These are phyloP conservation scores for Aspergillus terreus DNA, from an alignment of 2,329 filamentous ascomycete genomes.

Conservation along the genomic window DNA sequence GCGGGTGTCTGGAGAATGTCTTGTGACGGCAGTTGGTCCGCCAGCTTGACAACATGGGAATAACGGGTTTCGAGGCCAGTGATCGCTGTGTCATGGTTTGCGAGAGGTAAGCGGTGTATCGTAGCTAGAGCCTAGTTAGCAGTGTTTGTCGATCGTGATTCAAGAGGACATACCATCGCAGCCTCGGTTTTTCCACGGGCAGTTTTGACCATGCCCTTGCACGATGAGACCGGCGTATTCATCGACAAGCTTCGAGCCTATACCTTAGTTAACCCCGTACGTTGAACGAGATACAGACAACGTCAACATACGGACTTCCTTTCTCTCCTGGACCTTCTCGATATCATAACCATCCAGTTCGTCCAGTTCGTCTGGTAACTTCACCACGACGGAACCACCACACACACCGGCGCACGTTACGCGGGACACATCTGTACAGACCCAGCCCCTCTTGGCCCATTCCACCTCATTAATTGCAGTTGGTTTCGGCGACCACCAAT, in stretches of 20 bases:
- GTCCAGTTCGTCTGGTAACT: constrained; percentile 65
- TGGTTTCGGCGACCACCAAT: constrained; percentile 91
- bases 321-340: constrained; percentile 40
- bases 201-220: constrained; percentile 72
- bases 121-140: constrained; percentile 46
- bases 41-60: constrained; percentile 46
- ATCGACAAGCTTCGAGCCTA: constrained; percentile 65
- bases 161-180: constrained; percentile 65
- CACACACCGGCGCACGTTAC: constrained; percentile 80
- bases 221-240: constrained; percentile 72
- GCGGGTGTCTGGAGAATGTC: constrained; percentile 30
- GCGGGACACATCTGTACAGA: constrained; percentile 76
- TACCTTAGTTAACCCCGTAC: background rate
- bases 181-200: constrained; percentile 81
- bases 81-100: constrained; percentile 59
- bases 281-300: background rate
- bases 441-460: constrained; percentile 93
- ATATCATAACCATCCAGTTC: constrained; percentile 45
- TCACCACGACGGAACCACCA: constrained; percentile 77
- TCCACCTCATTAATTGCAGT: constrained; percentile 80
- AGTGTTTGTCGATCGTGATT: background rate
- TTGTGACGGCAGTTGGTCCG: constrained; percentile 33
- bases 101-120: constrained; percentile 63
- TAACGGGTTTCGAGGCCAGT: constrained; percentile 61
- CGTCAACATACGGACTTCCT: constrained; percentile 39